These are phyloP conservation scores for Aspergillus jensenii DNA, from an alignment of 2,329 filamentous ascomycete species.

Conservation along the genomic window DNA sequence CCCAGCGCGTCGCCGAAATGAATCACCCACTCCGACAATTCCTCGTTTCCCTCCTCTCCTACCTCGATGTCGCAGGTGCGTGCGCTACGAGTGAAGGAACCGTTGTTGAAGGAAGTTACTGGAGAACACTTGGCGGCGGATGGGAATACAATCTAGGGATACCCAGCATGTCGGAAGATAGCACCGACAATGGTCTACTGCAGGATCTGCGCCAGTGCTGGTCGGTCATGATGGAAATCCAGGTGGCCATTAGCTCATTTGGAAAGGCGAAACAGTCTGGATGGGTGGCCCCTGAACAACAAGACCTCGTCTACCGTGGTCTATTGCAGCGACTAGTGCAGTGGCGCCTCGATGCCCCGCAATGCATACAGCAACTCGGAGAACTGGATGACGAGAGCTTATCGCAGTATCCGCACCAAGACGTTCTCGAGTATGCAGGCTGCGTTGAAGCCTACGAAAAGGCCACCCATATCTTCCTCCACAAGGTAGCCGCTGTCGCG, in stretches of 20 bases:
- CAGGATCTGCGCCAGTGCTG: slow-evolving; percentile 31
- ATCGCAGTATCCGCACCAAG: slow-evolving; percentile 26
- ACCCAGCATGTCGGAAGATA: slow-evolving; percentile 26
- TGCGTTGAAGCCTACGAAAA: slow-evolving; percentile 40
- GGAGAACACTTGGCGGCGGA: slow-evolving; percentile 37
- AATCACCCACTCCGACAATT: slow-evolving; percentile 37
- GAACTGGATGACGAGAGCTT: slow-evolving; percentile 31
- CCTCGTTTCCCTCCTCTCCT: slow-evolving; percentile 41
- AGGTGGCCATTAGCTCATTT: slow-evolving; percentile 32
- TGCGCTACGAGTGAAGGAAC: slow-evolving; percentile 39
- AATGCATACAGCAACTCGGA: slow-evolving; percentile 26
- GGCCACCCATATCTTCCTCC: slow-evolving; percentile 35
- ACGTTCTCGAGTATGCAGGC: slow-evolving; percentile 35
- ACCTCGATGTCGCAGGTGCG: slow-evolving; percentile 41
- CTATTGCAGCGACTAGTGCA: slow-evolving; percentile 27
- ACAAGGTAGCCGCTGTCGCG: slow-evolving; percentile 32
- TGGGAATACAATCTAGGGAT: slow-evolving; percentile 41
- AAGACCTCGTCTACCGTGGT: slow-evolving; percentile 31
- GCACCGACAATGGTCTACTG: slow-evolving; percentile 23
- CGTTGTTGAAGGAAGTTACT: slow-evolving; percentile 39
- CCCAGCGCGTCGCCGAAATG: slow-evolving; percentile 28
- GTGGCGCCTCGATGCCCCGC: slow-evolving; percentile 31
- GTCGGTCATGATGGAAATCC: slow-evolving; percentile 37
- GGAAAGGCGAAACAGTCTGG: slow-evolving; percentile 32
- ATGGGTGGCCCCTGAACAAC: slow-evolving; percentile 28